phyloP scores from a whole-genome alignment of 179 eudicot genomes.

The Spergularia azorica region DNA sequence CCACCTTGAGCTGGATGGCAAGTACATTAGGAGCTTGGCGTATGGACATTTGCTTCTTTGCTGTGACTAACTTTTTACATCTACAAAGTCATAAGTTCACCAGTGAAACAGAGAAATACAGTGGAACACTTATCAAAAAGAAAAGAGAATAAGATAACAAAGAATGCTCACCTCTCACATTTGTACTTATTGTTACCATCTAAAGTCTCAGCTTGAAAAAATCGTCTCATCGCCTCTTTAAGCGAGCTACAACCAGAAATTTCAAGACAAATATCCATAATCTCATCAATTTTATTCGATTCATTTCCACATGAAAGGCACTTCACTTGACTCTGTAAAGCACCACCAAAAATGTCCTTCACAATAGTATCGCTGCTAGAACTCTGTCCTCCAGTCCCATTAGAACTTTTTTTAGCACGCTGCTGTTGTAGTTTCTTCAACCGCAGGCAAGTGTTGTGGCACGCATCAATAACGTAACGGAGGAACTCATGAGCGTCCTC shows the following conservation, averaged over 20 bases:
- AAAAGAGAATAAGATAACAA: slow-evolving; percentile 21
- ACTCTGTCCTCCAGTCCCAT: slow-evolving; percentile 47
- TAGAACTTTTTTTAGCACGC: slow-evolving; percentile 40
- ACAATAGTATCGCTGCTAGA: slow-evolving; percentile 47
- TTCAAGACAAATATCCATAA: slow-evolving; percentile 96
- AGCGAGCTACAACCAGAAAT: slow-evolving; percentile 66
- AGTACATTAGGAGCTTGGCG: slow-evolving; percentile 95
- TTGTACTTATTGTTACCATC: slow-evolving; percentile 97
- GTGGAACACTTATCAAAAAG: not conserved
- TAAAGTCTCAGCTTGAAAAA: slow-evolving; percentile 86
- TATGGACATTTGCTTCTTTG: slow-evolving; percentile 95
- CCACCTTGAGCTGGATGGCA: slow-evolving; percentile 92
- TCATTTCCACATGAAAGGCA: slow-evolving; percentile 84
- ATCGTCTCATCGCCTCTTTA: slow-evolving; percentile 74
- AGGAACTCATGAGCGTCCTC: slow-evolving; percentile 99
- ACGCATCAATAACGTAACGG: slow-evolving; percentile 90
- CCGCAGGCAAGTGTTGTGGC: slow-evolving; percentile 85
- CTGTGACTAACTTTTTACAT: slow-evolving; percentile 86
- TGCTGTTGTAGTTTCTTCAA: slow-evolving; percentile 75
- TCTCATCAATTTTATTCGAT: slow-evolving; percentile 95
- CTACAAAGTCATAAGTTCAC: slow-evolving; percentile 40
- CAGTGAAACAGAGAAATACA: slow-evolving; percentile 13
- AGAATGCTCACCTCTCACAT: slow-evolving; percentile 62
- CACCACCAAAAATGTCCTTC: slow-evolving; percentile 94
- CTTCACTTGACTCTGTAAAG: slow-evolving; percentile 94